Evolutionary conservation across 352 stramenopile species (phyloP).

Genomic region (Plasmopara muralis): DNA sequence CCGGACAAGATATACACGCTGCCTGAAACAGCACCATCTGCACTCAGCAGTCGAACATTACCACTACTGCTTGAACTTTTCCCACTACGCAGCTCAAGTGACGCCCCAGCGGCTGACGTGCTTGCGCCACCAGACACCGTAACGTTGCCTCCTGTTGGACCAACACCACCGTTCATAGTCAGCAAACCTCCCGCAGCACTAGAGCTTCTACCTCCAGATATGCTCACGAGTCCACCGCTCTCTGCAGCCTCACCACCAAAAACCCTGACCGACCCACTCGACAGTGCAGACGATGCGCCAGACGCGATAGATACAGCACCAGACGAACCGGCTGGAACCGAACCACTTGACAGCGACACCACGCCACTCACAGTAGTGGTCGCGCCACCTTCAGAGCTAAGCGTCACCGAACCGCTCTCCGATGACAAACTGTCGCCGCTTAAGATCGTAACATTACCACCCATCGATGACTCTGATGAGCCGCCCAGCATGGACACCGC

Average conservation of each 20-base stretch:
- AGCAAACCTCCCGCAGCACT: constrained; percentile 5
- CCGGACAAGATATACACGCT: constrained; percentile 17
- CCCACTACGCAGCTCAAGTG: constrained; percentile 15
- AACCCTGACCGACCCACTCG: constrained; percentile 18
- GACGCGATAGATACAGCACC: constrained; percentile 7
- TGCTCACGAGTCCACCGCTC: constrained; percentile 7
- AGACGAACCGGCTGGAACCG: constrained; percentile 4
- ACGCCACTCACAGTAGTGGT: constrained; percentile 7
- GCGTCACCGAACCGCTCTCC: constrained; percentile 6
- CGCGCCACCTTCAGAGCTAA: constrained; percentile 4
- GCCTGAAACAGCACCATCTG: constrained; percentile 11
- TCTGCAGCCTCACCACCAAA: constrained; percentile 11
- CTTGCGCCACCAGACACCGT: constrained; percentile 15
- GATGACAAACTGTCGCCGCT: constrained; percentile 11
- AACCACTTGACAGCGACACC: constrained; percentile 16
- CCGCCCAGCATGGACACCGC: constrained; percentile 18
- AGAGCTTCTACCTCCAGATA: constrained; percentile 10
- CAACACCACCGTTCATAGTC: constrained; percentile 14
- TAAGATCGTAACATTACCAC: constrained; percentile 17
- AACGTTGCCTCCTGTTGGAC: constrained; percentile 12
- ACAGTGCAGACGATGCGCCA: constrained; percentile 11
- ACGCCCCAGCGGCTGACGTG: constrained; percentile 8
- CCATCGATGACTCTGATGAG: constrained; percentile 15
- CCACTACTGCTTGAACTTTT: constrained; percentile 16
- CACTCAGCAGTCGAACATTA: constrained; percentile 13